phyloP scores from a whole-genome alignment of 306 rosid species.

The Luffa aegyptiaca region DNA sequence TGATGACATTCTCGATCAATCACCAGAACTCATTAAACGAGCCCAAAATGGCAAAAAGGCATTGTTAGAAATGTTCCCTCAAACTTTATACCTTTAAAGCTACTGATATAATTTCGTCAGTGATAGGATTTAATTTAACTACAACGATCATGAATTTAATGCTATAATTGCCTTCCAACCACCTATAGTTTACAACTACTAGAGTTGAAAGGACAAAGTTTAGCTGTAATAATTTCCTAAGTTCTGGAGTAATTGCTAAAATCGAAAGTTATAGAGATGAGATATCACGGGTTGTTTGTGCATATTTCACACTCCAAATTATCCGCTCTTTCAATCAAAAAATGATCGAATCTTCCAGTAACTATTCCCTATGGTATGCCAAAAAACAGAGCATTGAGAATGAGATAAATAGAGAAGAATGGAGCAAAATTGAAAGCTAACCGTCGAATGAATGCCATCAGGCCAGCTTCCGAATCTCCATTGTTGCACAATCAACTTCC shows the following conservation, averaged over 20 bases:
- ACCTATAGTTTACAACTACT: background rate
- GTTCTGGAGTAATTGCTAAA: background rate
- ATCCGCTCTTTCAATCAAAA: background rate
- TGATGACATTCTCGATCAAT: background rate
- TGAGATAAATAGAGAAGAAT: background rate
- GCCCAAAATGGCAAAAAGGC: background rate
- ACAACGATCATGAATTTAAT: background rate
- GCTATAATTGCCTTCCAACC: background rate
- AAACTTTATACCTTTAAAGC: too few species aligned
- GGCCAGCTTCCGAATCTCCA: conserved; percentile 96
- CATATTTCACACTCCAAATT: background rate
- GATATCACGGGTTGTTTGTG: background rate
- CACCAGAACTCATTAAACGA: background rate
- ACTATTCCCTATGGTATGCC: background rate
- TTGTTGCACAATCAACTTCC: conserved; percentile 64
- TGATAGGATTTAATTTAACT: background rate
- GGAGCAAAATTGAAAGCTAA: background rate
- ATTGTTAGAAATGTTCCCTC: background rate
- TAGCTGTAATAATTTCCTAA: too few species aligned
- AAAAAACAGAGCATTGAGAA: background rate
- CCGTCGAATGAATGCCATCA: conserved; percentile 67
- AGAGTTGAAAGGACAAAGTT: too few species aligned
- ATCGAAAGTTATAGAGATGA: background rate
- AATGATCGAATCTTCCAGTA: background rate
- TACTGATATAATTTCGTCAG: background rate